Percentiles rank a stretch among this genome's conserved stretches.
phyloP scores from a whole-genome alignment of 208 protist genomes.

The Crithidia mellificae region DNA sequence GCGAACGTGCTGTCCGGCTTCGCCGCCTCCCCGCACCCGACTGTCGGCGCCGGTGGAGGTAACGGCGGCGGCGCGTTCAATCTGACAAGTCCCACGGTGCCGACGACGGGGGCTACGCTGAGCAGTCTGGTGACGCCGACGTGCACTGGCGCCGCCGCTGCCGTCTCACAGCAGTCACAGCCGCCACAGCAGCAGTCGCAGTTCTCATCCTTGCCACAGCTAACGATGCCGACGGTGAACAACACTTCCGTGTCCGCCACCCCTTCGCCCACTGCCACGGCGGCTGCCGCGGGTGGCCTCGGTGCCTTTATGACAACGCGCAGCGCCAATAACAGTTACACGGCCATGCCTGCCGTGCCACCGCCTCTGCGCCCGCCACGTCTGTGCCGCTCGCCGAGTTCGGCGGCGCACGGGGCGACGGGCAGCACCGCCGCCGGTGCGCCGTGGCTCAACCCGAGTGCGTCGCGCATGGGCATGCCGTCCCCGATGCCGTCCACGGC shows the following conservation, averaged over 20 bases:
- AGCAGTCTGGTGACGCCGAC: neutral
- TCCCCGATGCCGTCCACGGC: conserved; percentile 61
- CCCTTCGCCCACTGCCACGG: no score
- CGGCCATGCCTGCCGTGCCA: neutral
- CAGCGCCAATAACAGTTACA: conserved; percentile 17
- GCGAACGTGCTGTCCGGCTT: neutral
- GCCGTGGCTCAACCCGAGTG: neutral
- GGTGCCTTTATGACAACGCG: neutral
- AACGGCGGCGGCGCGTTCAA: neutral
- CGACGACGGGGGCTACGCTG: neutral
- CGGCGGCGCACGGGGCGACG: neutral
- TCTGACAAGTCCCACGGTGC: neutral
- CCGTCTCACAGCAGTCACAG: neutral
- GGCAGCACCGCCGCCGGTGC: neutral
- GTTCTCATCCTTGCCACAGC: neutral
- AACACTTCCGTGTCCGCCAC: no score
- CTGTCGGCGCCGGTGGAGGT: neutral
- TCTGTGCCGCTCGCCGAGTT: conserved; percentile 6
- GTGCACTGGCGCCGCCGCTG: neutral
- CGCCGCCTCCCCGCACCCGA: neutral
- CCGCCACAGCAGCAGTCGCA: conserved; percentile 6
- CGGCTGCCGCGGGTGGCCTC: neutral
- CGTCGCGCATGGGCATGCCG: conserved; percentile 46
- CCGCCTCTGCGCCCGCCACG: conserved; percentile 12
- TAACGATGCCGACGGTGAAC: neutral